Percentiles rank a stretch among this genome's conserved stretches.
phyloP scores from a whole-genome alignment of 306 rosid species.

The Dalbergia cochinchinensis region DNA sequence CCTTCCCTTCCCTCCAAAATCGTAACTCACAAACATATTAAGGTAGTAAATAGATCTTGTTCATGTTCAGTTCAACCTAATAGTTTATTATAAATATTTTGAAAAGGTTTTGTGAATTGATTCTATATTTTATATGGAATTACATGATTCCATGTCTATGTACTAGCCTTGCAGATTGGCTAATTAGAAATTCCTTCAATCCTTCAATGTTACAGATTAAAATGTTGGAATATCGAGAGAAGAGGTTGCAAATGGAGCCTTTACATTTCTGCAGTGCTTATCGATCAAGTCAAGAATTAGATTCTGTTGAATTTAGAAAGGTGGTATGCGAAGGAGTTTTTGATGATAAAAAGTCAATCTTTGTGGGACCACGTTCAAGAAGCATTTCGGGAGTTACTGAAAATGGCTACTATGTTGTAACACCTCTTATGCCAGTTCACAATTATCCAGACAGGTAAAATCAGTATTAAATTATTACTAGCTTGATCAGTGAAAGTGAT shows the following conservation, averaged over 20 bases:
- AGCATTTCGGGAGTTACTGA: constrained; percentile 97
- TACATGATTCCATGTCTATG: constrained; percentile 18
- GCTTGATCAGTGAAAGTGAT: constrained; percentile 33
- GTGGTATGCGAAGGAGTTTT: constrained; percentile 73
- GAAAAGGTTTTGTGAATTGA: background rate
- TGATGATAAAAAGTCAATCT: constrained; percentile 81
- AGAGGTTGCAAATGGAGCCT: constrained; percentile 84
- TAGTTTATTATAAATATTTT: constrained; percentile 14
- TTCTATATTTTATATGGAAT: constrained; percentile 21
- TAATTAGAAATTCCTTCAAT: constrained; percentile 20
- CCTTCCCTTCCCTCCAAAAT: too few relatives aligned
- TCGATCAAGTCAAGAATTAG: constrained; percentile 61
- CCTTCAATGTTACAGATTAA: constrained; percentile 59
- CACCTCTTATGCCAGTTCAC: constrained; percentile 81
- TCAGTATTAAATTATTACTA: constrained; percentile 28
- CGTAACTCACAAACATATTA: too few relatives aligned
- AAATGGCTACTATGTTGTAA: constrained; percentile 89
- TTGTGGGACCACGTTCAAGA: constrained; percentile 95
- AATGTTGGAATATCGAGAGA: constrained; percentile 74
- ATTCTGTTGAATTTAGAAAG: constrained; percentile 83
- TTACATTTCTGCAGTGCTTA: constrained; percentile 55
- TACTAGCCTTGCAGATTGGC: constrained; percentile 28
- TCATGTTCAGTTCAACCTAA: constrained; percentile 18
- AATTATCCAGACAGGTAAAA: constrained; percentile 68
- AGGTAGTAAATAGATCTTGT: constrained; percentile 15